Base-by-base conservation (phyloP, 2,329 filamentous ascomycete genomes). In the Hypoxylon sp. region DNA sequence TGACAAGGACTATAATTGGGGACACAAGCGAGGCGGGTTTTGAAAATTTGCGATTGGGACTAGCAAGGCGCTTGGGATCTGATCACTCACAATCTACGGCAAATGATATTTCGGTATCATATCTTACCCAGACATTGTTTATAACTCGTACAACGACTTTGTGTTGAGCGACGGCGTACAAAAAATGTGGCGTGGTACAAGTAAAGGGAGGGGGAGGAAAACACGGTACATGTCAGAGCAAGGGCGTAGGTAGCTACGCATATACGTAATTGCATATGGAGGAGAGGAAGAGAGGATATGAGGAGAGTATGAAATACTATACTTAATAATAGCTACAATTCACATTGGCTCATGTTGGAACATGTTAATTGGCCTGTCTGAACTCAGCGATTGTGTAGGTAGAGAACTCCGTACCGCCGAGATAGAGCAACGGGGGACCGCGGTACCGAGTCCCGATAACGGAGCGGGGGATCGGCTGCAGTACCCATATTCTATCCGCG, bases 21-120 rank as follows among this genome's bases (percentile, higher is more conserved):
- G 64, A 60, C 38, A 65, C 46, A 46, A 68, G 59, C 46, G 61
- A 64, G 60, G 62, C 55, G 65, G 46, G 66, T 66, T 40, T 40
- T 68, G 64, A 57, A 44, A 54, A 54, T 67, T 67, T 65, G 50
- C 61, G 55, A 38, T 63, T 69, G 64, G 61, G 61, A 63, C 26
- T 61, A 70, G 65, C 65, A 70, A 68, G 68, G 68, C 65, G 68
- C 61, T 61, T 61, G 65, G 67, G 65, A 70, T 68, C 49, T 51
- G 57, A 63, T 63, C 61, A 62, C 40, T 68, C 59, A 61, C 51
- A 64, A 63, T 33, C 61, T 51, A 58, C 30, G 50, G 62, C 28
- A 63, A 54, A 54, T 40, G 59, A 56, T 51, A 30, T 51, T 65
- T 62, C 36, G 32, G 53, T 64, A 52, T 53, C 53, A 6, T 26